Evolutionary conservation across 192 early-diverging fungal species (phyloP).

Genomic region (Thamnidium elegans): DNA sequence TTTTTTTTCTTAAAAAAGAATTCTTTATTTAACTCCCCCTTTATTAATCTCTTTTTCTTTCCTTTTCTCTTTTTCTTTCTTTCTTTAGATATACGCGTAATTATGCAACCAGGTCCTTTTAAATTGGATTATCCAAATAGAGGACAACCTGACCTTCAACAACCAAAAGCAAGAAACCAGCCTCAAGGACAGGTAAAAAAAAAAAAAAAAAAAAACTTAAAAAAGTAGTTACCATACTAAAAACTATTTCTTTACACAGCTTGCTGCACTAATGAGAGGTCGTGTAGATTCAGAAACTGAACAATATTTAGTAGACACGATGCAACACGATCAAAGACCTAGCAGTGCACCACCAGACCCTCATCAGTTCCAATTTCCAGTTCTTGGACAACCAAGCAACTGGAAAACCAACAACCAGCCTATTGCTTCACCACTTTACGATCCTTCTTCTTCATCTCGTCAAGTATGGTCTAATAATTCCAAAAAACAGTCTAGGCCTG

Average conservation of each 20-base stretch:
- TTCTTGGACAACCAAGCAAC: not conserved
- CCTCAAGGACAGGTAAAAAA: conserved; percentile 26
- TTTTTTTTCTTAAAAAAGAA: too few species aligned
- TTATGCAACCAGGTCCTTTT: conserved; percentile 16
- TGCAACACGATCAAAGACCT: conserved; percentile 14
- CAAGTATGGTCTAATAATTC: conserved; percentile 18
- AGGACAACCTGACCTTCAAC: conserved; percentile 17
- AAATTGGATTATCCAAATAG: conserved; percentile 10
- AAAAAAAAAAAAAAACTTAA: not conserved
- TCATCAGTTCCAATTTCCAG: conserved; percentile 9
- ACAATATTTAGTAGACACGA: conserved; percentile 2
- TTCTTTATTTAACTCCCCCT: too few species aligned
- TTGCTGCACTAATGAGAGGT: conserved; percentile 25
- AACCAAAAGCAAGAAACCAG: conserved; percentile 21
- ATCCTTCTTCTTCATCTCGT: conserved; percentile 21
- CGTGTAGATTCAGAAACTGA: conserved; percentile 14
- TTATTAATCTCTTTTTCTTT: not conserved
- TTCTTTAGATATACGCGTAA: conserved; percentile 13
- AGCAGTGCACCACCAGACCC: conserved; percentile 24
- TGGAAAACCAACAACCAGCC: not conserved
- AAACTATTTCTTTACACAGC: too few species aligned
- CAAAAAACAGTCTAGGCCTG: not conserved
- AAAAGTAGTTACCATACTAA: not conserved
- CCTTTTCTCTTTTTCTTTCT: not conserved
- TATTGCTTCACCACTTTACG: conserved; percentile 6